Conservation (phyloP, 2,329 filamentous ascomycete genomes). For the Colletotrichum aenigma region DNA sequence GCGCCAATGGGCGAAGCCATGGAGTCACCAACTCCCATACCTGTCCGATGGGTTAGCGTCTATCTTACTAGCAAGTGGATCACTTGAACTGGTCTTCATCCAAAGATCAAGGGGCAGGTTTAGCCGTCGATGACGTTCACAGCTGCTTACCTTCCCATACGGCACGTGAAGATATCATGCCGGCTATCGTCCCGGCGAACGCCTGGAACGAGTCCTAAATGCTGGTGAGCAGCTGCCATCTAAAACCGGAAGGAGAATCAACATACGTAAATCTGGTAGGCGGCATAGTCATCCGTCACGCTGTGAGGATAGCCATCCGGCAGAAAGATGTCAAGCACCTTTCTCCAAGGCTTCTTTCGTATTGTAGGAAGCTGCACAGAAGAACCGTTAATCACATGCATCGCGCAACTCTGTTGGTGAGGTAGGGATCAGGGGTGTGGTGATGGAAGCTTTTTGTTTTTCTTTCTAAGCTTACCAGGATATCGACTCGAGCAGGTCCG, state of each 20-base stretch:
- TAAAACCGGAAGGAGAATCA: accelerated
- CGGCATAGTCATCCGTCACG: slow-evolving; percentile 15
- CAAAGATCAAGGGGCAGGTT: background rate
- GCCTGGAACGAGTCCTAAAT: slow-evolving; percentile 15
- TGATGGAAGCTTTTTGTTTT: background rate
- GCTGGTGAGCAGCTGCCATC: background rate
- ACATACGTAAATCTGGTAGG: slow-evolving; percentile 13
- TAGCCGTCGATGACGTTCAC: background rate
- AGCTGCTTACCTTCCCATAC: slow-evolving; percentile 11
- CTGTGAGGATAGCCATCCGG: slow-evolving; percentile 16
- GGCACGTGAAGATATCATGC: slow-evolving; percentile 18
- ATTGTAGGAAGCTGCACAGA: background rate
- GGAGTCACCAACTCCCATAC: slow-evolving; percentile 12
- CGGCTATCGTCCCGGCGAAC: slow-evolving; percentile 16
- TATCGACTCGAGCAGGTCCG: slow-evolving; percentile 3
- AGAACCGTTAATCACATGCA: background rate
- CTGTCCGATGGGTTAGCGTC: background rate
- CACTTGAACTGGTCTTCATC: background rate
- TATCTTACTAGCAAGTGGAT: background rate
- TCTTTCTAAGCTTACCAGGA: slow-evolving; percentile 2
- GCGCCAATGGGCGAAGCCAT: slow-evolving; percentile 10
- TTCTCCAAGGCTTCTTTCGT: slow-evolving; percentile 7
- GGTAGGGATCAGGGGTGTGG: background rate
- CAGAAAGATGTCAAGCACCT: slow-evolving; percentile 10
- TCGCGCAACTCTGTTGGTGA: background rate